Evolutionary conservation across 2,329 filamentous ascomycete genomes (phyloP).

Genomic region (Botrytis fragariae): DNA sequence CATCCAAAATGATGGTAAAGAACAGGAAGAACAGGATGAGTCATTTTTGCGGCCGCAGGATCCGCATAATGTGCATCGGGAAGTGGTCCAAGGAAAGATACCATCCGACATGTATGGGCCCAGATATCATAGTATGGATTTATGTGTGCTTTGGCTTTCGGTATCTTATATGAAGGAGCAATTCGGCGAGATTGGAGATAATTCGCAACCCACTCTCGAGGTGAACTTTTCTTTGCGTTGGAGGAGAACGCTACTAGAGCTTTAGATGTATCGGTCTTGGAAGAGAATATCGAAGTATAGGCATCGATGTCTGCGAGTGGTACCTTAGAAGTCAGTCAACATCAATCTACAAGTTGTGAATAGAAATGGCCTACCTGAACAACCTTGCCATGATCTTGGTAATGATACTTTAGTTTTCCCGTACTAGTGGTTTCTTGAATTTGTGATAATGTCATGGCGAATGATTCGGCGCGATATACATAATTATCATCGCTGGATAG

Average conservation of each 20-base stretch:
- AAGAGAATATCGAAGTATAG: constrained; percentile 65
- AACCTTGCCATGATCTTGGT: constrained; percentile 29
- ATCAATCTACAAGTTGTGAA: background rate
- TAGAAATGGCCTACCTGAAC: constrained; percentile 22
- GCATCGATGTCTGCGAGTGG: constrained; percentile 55
- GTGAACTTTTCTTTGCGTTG: constrained; percentile 64
- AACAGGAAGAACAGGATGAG: constrained; percentile 68
- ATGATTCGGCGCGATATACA: constrained; percentile 32
- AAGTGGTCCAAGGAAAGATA: constrained; percentile 62
- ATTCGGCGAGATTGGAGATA: constrained; percentile 55
- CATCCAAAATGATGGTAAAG: constrained; percentile 80
- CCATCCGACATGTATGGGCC: constrained; percentile 58
- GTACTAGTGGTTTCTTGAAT: constrained; percentile 26
- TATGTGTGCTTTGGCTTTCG: constrained; percentile 46
- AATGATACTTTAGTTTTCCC: constrained; percentile 29
- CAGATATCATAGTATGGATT: constrained; percentile 71
- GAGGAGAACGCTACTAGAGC: constrained; percentile 61
- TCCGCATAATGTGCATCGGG: constrained; percentile 45
- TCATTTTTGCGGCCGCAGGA: constrained; percentile 50
- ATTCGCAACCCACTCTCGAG: constrained; percentile 54
- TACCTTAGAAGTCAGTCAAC: constrained; percentile 28
- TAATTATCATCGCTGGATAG: constrained; percentile 29
- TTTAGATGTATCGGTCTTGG: constrained; percentile 57
- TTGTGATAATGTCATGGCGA: constrained; percentile 31
- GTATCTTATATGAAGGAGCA: constrained; percentile 46